phyloP scores from a whole-genome alignment of 2,329 filamentous ascomycete species.

The Venturia effusa region DNA sequence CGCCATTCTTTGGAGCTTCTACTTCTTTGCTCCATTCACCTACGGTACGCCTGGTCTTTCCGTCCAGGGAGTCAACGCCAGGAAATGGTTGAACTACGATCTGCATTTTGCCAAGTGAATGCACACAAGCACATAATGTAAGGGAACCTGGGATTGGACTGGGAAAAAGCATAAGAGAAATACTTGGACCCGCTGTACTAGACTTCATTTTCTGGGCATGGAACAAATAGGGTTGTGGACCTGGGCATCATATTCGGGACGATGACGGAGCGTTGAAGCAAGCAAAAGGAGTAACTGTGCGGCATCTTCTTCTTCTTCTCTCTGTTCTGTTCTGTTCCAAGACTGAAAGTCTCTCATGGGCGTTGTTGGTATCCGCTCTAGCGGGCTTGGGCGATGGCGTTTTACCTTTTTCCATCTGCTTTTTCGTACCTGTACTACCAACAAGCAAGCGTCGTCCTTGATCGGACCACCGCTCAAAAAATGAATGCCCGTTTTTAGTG shows the following conservation, averaged over 20 bases:
- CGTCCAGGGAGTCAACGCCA: conserved; percentile 64
- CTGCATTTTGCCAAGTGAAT: conserved; percentile 92
- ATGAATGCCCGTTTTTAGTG: neutral
- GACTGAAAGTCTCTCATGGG: too few species aligned
- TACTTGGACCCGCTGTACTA: neutral
- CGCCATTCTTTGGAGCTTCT: conserved; percentile 65
- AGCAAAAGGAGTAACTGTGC: neutral
- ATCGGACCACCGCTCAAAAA: neutral
- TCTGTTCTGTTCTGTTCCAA: too few species aligned
- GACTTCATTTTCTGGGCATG: neutral
- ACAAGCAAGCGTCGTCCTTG: neutral
- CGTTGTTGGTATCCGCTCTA: too few species aligned
- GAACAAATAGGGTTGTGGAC: neutral
- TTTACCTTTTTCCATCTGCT: too few species aligned
- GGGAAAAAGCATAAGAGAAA: neutral
- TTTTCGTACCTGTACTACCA: neutral
- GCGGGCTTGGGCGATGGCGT: too few species aligned
- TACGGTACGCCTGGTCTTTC: conserved; percentile 86
- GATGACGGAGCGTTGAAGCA: conserved; percentile 2
- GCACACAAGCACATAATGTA: neutral
- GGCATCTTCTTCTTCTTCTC: neutral
- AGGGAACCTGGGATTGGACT: neutral
- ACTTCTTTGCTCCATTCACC: conserved; percentile 88
- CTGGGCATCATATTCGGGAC: neutral
- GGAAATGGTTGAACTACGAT: conserved; percentile 96